A percentile compares a stretch with the other conserved stretches of the same genome.
phyloP scores from a whole-genome alignment of 257 asterid genomes.

The Echites panduratus region DNA sequence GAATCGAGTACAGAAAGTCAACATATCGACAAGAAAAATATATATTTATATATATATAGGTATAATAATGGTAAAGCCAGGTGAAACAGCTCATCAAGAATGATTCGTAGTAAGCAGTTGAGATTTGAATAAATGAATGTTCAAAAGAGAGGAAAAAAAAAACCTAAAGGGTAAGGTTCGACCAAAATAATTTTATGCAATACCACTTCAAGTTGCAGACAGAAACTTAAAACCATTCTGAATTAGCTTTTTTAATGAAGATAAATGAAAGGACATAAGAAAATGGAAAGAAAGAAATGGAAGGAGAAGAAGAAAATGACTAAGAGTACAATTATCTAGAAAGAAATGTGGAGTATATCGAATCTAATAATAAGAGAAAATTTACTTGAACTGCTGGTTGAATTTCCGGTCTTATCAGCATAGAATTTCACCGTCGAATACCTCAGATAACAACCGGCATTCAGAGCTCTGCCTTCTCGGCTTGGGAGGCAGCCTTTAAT shows the following conservation, averaged over 20 bases:
- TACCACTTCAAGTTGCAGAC: neutral
- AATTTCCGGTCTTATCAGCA: constrained; percentile 25
- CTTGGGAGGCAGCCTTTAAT: constrained; percentile 52
- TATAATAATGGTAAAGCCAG: neutral
- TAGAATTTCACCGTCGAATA: constrained; percentile 64
- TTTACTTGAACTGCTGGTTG: constrained; percentile 38
- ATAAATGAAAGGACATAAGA: neutral
- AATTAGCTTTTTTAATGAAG: too few species aligned
- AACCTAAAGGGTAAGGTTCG: neutral
- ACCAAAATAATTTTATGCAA: neutral
- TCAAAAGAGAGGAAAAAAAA: neutral
- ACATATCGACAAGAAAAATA: constrained; percentile 1
- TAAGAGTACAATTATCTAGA: too few species aligned
- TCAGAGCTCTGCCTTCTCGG: constrained; percentile 74
- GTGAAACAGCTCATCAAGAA: neutral
- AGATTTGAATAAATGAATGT: neutral
- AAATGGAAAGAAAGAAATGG: too few species aligned
- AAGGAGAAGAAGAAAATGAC: too few species aligned
- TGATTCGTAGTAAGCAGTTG: neutral
- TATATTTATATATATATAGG: too few species aligned
- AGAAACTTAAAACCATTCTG: neutral
- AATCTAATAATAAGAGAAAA: too few species aligned
- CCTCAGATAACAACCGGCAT: constrained; percentile 78
- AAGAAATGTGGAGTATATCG: too few species aligned
- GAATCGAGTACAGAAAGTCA: constrained; percentile 16